Evolutionary conservation across 2,329 filamentous ascomycete genomes (phyloP), one percentile per base, ranked within the genome.

Genomic region (Uncinocarpus reesii): DNA sequence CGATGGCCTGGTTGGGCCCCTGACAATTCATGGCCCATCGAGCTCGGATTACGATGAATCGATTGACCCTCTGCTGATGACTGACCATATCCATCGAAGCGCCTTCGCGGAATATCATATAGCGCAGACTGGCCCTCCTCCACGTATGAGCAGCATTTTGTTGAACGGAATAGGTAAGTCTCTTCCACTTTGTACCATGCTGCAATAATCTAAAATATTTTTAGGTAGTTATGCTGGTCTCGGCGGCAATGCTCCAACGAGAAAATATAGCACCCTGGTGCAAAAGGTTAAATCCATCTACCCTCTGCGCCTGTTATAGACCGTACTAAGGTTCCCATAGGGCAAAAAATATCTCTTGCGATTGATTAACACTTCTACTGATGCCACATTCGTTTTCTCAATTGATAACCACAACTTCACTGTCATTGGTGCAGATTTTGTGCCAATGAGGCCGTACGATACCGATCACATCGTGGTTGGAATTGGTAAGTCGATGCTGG

Each of bases 371-470:
- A 57, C 62, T 40, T 68, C 77, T 31, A 64, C 71, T 46, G 67
- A 79, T 57, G 70, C 65, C 28, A 62, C 74, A 49, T 68, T 75
- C 59, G 65, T 71, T 40, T 78, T 82, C 57, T 64, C 61, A 37
- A 65, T 72, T 21, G 70, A 72, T 34, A 71, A 74, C 43, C 79
- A 83, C 59, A 70, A 58, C 0, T 59, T 83, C 55, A 74, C 67
- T 0, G 77, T 83, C 29, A 78, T 83, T 32, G 68, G 72, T 0
- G 45, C 62, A n/a, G 80, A 81, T 51, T 62, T 81, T 3, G 75
- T 81, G 0, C 76, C 78, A 1, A 69, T 83, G 20, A 56, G 67
- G 20, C 78, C 79, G 0, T 82, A 74, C 51, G 62, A 62, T 0
- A 72, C 77, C 0, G 65, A 68, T 0, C 64, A 63, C 16, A 42